Conservation (phyloP, 805 yeast species). For the Hanseniaspora valbyensis region DNA sequence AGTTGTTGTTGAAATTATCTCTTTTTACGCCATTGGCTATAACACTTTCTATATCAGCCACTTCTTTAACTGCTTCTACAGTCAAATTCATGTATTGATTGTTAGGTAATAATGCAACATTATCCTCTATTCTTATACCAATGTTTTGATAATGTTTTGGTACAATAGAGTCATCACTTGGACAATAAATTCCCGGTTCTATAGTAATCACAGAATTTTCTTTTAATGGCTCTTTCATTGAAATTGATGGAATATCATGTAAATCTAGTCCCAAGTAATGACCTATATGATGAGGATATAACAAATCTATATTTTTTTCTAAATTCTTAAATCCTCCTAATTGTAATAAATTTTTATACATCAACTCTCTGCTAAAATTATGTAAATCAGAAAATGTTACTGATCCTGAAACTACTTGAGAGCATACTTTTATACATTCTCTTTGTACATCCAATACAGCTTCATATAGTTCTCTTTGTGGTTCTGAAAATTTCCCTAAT, state of each 20-base stretch:
- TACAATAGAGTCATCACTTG: conserved; percentile 48
- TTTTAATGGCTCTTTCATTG: conserved; percentile 44
- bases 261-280: conserved; percentile 91
- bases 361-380: conserved; percentile 45
- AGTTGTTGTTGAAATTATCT: not conserved
- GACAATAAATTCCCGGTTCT: conserved; percentile 93
- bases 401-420: conserved; percentile 5
- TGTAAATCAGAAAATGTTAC: conserved; percentile 67
- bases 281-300: conserved; percentile 91
- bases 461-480: conserved; percentile 79
- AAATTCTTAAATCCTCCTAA: conserved; percentile 50
- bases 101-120: conserved; percentile 65
- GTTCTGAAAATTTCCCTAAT: conserved; percentile 55
- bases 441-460: conserved; percentile 79
- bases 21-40: conserved; percentile 43
- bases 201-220: conserved; percentile 80
- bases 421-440: conserved; percentile 59
- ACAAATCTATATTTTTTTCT: conserved; percentile 38
- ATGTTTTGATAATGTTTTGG: conserved; percentile 76
- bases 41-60: conserved; percentile 64
- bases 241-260: conserved; percentile 62
- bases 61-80: conserved; percentile 74
- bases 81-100: conserved; percentile 49
- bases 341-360: conserved; percentile 57
- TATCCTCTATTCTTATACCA: conserved; percentile 92